Evolutionary conservation across 805 yeast species (phyloP).

Genomic region (Kazachstania africana): DNA sequence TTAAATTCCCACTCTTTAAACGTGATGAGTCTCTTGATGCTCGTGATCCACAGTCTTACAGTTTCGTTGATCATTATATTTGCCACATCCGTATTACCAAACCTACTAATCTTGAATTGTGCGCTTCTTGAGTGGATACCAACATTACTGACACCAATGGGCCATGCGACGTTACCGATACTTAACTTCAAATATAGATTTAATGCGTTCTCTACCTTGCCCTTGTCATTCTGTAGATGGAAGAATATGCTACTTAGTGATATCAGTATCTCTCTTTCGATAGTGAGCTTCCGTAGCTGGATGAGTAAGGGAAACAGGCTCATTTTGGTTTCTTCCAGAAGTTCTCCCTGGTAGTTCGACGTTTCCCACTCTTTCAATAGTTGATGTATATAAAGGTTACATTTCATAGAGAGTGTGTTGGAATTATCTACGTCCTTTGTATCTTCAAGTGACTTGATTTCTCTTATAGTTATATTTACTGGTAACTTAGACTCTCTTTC

Average conservation of each 20-base stretch:
- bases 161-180: conserved; percentile 88
- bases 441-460: conserved; percentile 22
- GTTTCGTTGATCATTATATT: conserved; percentile 71
- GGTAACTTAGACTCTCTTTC: conserved; percentile 6
- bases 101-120: conserved; percentile 38
- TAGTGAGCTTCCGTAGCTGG: conserved; percentile 33
- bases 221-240: conserved; percentile 37
- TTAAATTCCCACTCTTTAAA: conserved; percentile 22
- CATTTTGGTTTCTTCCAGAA: conserved; percentile 36
- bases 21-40: conserved; percentile 61
- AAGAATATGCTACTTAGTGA: conserved; percentile 49
- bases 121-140: conserved; percentile 72
- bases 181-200: conserved; percentile 65
- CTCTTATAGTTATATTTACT: conserved; percentile 22
- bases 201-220: conserved; percentile 25
- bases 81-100: conserved; percentile 33
- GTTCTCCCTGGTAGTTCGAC: conserved; percentile 3
- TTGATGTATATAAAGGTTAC: conserved; percentile 30
- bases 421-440: conserved; percentile 31
- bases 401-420: conserved; percentile 29
- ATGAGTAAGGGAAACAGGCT: conserved; percentile 43
- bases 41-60: conserved; percentile 68
- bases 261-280: conserved; percentile 33
- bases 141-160: conserved; percentile 70
- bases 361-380: conserved; percentile 30